Conservation (phyloP, 1,139 yeast species). For the Ashbya aceris region DNA sequence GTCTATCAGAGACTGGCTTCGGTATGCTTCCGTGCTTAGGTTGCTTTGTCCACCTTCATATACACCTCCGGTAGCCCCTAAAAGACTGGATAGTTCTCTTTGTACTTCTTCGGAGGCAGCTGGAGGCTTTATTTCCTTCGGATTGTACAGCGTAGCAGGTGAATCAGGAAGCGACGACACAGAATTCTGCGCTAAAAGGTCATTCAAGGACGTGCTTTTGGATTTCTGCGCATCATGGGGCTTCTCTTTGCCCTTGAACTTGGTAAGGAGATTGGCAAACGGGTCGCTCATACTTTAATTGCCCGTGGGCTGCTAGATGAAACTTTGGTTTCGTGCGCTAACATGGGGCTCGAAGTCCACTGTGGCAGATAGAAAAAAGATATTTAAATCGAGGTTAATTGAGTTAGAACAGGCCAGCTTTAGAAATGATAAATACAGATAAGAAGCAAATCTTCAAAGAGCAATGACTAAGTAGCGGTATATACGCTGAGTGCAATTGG, state of each 20-base stretch:
- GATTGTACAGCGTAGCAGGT: neutral
- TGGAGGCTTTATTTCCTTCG: neutral
- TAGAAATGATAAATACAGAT: too few species aligned
- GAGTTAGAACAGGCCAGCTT: too few species aligned
- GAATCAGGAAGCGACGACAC: neutral
- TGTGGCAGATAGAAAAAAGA: too few species aligned
- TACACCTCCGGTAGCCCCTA: neutral
- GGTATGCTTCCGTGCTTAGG: too few species aligned
- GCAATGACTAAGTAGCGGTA: too few species aligned
- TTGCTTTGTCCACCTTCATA: slow-evolving; percentile 2
- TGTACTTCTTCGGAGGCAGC: neutral
- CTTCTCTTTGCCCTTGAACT: slow-evolving; percentile 21
- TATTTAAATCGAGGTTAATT: too few species aligned
- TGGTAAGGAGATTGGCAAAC: slow-evolving; percentile 37
- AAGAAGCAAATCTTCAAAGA: too few species aligned
- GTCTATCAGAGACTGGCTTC: neutral
- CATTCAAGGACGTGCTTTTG: slow-evolving; percentile 5
- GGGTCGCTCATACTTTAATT: slow-evolving; percentile 27
- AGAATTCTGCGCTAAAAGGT: neutral
- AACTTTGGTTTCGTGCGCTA: too few species aligned
- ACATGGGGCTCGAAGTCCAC: too few species aligned
- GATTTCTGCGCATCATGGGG: neutral
- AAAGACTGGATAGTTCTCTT: neutral
- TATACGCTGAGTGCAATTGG: too few species aligned
- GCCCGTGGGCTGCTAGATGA: too few species aligned